Conservation (phyloP, 768 basidiomycete species). For the Lactarius evosmus region DNA sequence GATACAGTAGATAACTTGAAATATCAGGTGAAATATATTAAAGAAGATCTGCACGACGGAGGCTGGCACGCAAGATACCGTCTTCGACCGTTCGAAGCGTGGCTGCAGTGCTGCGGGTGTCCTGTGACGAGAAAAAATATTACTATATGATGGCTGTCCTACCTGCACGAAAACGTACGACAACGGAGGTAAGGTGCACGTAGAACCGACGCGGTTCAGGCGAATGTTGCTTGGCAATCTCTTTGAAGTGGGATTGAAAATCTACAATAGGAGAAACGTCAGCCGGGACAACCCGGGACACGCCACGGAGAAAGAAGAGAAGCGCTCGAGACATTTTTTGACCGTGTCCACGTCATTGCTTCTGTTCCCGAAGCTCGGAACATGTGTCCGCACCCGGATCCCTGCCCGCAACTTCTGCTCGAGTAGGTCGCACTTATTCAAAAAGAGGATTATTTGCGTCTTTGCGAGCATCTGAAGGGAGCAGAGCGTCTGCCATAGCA, state of each 20-base stretch:
- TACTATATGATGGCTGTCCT: slow-evolving; percentile 19
- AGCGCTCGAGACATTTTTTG: slow-evolving; percentile 54
- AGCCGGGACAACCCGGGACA: not conserved
- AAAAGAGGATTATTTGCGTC: slow-evolving; percentile 67
- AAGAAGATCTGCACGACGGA: slow-evolving; percentile 67
- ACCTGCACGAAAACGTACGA: slow-evolving; percentile 47
- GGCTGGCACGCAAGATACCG: slow-evolving; percentile 66
- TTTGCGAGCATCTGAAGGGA: slow-evolving; percentile 55
- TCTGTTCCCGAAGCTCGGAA: slow-evolving; percentile 71
- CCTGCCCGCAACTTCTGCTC: slow-evolving; percentile 70
- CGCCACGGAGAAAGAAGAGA: slow-evolving; percentile 7
- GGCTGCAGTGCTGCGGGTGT: slow-evolving; percentile 68
- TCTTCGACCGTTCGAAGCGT: slow-evolving; percentile 67
- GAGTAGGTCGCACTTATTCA: slow-evolving; percentile 77
- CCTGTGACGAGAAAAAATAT: slow-evolving; percentile 40
- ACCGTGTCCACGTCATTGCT: slow-evolving; percentile 68
- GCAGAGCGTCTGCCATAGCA: slow-evolving; percentile 70
- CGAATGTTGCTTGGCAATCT: slow-evolving; percentile 60
- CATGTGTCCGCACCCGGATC: slow-evolving; percentile 59
- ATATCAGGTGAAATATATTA: slow-evolving; percentile 31
- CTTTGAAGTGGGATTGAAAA: slow-evolving; percentile 78
- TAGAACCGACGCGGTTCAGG: slow-evolving; percentile 65
- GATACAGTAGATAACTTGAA: slow-evolving; percentile 4
- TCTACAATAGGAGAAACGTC: slow-evolving; percentile 41
- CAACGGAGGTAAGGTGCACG: slow-evolving; percentile 71